A percentile compares a stretch with the other conserved stretches of the same genome.
phyloP scores from a whole-genome alignment of 805 yeast species.

The Kuraishia hungarica region DNA sequence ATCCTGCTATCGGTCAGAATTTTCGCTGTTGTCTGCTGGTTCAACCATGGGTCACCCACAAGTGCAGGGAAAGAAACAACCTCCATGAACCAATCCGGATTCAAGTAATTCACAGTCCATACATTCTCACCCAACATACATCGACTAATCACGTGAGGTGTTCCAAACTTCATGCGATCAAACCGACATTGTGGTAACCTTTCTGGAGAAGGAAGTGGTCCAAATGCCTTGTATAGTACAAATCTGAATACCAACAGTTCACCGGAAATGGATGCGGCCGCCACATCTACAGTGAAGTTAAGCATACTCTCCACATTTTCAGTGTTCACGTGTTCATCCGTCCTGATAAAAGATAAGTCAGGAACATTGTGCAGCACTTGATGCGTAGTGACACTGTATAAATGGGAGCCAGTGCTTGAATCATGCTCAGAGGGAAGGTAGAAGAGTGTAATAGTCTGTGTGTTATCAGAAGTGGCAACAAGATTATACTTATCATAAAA shows the following conservation, averaged over 20 bases:
- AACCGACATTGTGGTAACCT: conserved; percentile 1
- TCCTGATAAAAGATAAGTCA: conserved; percentile 31
- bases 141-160: conserved; percentile 23
- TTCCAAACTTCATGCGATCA: conserved; percentile 13
- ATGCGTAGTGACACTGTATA: conserved; percentile 25
- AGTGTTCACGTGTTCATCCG: conserved; percentile 10
- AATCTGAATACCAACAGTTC: conserved; percentile 33
- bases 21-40: conserved; percentile 21
- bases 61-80: conserved; percentile 40
- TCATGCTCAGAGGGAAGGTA: conserved; percentile 16
- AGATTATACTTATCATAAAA: conserved; percentile 24
- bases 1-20: conserved; percentile 31
- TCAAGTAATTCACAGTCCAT: conserved; percentile 43
- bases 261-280: conserved; percentile 34
- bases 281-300: conserved; percentile 17
- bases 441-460: conserved; percentile 34
- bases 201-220: conserved; percentile 14
- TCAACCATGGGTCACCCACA: conserved; percentile 33
- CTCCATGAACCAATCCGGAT: conserved; percentile 31
- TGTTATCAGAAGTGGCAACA: conserved; percentile 46
- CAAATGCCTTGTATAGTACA: conserved; percentile 16
- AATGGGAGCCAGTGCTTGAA: background rate
- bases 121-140: conserved; percentile 34
- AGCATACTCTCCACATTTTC: background rate
- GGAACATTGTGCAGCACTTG: conserved; percentile 49